Percentiles rank a stretch among this genome's conserved stretches.
phyloP scores from a whole-genome alignment of 352 stramenopile genomes.

The Phytopythium ostracodes region DNA sequence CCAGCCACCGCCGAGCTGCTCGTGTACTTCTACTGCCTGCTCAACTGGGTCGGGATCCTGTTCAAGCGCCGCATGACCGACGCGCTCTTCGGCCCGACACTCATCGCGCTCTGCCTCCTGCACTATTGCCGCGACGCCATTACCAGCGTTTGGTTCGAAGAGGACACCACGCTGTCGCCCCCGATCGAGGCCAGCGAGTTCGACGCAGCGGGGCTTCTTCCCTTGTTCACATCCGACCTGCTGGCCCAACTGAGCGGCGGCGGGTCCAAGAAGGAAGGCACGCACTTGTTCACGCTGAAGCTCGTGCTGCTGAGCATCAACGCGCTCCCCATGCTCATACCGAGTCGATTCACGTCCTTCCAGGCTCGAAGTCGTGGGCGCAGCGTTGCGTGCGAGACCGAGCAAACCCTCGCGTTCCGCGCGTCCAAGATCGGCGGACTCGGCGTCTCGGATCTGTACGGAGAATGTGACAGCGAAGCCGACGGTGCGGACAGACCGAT shows the following conservation, averaged over 20 bases:
- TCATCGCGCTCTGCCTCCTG: conserved; percentile 16
- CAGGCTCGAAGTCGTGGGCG: conserved; percentile 10
- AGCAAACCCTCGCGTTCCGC: conserved; percentile 20
- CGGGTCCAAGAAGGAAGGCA: conserved; percentile 20
- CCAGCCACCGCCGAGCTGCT: conserved; percentile 17
- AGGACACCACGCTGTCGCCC: conserved; percentile 18
- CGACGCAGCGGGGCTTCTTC: conserved; percentile 4
- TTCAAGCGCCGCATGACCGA: conserved; percentile 17
- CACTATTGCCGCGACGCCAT: conserved; percentile 17
- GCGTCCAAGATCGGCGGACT: conserved; percentile 25
- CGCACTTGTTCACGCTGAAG: conserved; percentile 28
- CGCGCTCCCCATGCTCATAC: conserved; percentile 21
- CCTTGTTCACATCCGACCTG: conserved; percentile 17
- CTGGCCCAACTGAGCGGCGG: conserved; percentile 25
- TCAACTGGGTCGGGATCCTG: conserved; percentile 18
- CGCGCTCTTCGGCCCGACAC: conserved; percentile 15
- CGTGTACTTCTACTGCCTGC: conserved; percentile 21
- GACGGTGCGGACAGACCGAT: conserved; percentile 8
- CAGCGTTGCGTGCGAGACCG: conserved; percentile 11
- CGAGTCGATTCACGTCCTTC: background rate
- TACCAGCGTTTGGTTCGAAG: conserved; percentile 16
- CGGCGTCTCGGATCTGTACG: conserved; percentile 23
- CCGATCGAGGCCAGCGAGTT: conserved; percentile 25
- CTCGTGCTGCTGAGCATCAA: conserved; percentile 31
- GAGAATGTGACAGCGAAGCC: background rate